Evolutionary conservation across 768 basidiomycete genomes (phyloP), one percentile per base, ranked within the genome.

Genomic region (Crucibulum laeve): DNA sequence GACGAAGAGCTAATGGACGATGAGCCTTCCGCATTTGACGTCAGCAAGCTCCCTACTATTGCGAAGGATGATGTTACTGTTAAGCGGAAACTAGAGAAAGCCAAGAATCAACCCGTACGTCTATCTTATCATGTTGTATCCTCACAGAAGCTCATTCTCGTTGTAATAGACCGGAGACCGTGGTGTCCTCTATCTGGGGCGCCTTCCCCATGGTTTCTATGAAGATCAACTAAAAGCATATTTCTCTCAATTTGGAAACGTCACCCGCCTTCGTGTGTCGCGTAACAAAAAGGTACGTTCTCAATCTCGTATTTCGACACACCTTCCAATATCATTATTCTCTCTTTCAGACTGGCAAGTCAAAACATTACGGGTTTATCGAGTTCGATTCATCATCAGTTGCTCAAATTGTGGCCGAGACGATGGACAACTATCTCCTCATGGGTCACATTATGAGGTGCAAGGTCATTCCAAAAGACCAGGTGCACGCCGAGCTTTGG

Each of bases 381-480:
- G 95, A 98, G 64, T 96, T 99, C 61, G 80, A 84, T 43, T 93
- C 91, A 33, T 76, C 80, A 15, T 75, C 85, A 0, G 93, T 98
- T 23, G 94, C 96, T 0, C 69, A 93, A 57, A 97, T 99, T 49
- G 96, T 96, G 5, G 86, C 89, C 1, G 96, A 98, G 57, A 98
- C 95, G 35, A 98, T 98, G 96, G 83, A 99, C 74, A 98, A 96
- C 69, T 99, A 97, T 64, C 77, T 99, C 28, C 74, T 99, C 50
- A 79, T 87, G 76, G 94, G 95, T 5, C 95, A 96, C 59, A 87
- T 99, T 50, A 74, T 99, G 43, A 80, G 79, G 34, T 98, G 95
- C 71, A 87, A 90, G 64, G 63, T 93, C 40, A 81, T 98, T 46
- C 91, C 96, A 30, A 82, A 82, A 53, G 91, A 94, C 19, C 64